Evolutionary conservation across 1,284 basidiomycete species (phyloP), one percentile per base, ranked within the genome.

Genomic region (Boletus calvinii): DNA sequence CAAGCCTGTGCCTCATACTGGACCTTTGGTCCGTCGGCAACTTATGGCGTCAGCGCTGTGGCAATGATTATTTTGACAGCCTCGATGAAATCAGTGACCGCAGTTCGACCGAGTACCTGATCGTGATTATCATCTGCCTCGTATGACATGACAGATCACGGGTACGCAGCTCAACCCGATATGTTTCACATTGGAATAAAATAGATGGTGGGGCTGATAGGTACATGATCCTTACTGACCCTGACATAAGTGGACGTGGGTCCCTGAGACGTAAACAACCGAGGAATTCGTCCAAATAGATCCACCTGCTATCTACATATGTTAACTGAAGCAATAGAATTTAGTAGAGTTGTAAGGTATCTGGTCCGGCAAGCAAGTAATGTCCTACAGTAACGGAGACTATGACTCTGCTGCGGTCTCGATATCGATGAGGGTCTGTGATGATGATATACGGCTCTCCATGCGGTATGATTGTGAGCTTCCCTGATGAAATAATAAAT

Each of bases 1-100:
- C 17, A 61, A 91, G 90, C 90, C 7, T 92, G 89, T 66, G 86
- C 80, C 18, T 83, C 84, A n/a, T 94, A 94, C 67, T 92, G 89
- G 89, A 88, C 86, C 2, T 83, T 90, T 59, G 89, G 92, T 2
- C 93, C 93, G 18, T 80, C 86, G 3, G 58, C 78, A 37, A 92
- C 89, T n/a, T 95, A 94, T 60, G 72, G 77, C 4, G 66, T 78
- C 6, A 79, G 83, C 39, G 88, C 84, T 0, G 59, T 78, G 35
- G 81, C 84, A 1, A 91, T 90, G 87, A 66, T 79, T 20, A 67
- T 71, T 8, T 69, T 90, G 43, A 76, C 79, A 2, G 56, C 62
- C 18, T 70, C 70, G 42, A 87, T 88, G 84, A 75, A 69, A 59
- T 68, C 72, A 18, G 69, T 80, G 44, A 70, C 76, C 35, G 50